Evolutionary conservation across 1,284 basidiomycete genomes (phyloP), one percentile per base, ranked within the genome.

Genomic region (Papiliotrema laurentii): DNA sequence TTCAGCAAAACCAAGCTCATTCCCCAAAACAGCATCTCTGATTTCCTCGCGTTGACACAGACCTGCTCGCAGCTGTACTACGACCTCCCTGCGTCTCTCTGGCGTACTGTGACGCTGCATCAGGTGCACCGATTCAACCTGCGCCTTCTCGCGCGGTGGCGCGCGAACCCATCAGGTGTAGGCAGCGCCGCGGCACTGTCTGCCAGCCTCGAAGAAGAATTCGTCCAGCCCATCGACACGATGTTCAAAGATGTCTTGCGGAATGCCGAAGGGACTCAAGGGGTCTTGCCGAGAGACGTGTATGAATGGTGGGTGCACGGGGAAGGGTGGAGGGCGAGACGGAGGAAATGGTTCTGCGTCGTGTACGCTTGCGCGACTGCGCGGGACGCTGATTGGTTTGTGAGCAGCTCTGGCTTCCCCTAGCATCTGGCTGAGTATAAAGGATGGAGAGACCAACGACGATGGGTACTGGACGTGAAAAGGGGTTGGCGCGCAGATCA

Each of bases 351-450:
- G 61, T 41, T 45, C 22, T 56, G 59, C 34, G 59, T 55, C 10
- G 54, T 61, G 2, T 42, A 52, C 28, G 59, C 49, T 31, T 53
- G 51, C 21, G 57, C 59, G 5, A 54, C 57, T 5, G 59, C 59
- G 13, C 50, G 59, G 35, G 55, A 63, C 39, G 53, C 56, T 13
- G 59, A 59, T 43, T 60, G 56, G 58, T n/a, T 54, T 54, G 54
- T 58, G 27, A 50, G 4, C 28, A 9, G 24, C 10, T 14, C 13
- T 9, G 39, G 36, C 16, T 31, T 31, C 10, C 30, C 10, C 30
- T 16, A 10, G 30, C 10, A 31, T 31, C 30, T 31, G 16, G 30
- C 10, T 31, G 10, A 31, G 30, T 31, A 16, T 16, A 31, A 9
- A 31, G 30, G 9, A 10, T 10, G 30, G 16, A 9, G 30, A 31